These are phyloP conservation scores for Pleoardoris graminearum DNA, from an alignment of 2,329 filamentous ascomycete genomes.

Conservation along the genomic window DNA sequence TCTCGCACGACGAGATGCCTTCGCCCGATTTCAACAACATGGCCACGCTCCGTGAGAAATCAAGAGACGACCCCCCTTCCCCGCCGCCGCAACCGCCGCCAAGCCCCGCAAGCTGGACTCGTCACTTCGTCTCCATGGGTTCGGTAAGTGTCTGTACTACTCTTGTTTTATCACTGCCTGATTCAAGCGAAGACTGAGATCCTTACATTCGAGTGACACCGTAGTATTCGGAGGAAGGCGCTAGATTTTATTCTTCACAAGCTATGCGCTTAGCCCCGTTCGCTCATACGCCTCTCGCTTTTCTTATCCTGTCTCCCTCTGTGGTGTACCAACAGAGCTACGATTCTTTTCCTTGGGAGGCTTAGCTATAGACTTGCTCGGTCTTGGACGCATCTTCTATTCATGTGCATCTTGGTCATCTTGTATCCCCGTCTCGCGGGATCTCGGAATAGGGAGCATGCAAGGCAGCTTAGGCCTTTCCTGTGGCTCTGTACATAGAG, in stretches of 20 bases:
- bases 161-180: background rate
- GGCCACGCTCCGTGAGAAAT: conserved; percentile 22
- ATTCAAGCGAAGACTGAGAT: conserved; percentile 3
- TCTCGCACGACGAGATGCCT: background rate
- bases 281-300: background rate
- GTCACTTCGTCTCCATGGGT: conserved; percentile 8
- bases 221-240: conserved; percentile 5
- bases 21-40: conserved; percentile 5
- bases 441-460: conserved; percentile 9
- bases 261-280: no score
- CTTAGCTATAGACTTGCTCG: conserved; percentile 8
- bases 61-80: conserved; percentile 45
- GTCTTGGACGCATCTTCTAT: conserved; percentile 8
- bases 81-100: conserved; percentile 47
- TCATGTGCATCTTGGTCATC: conserved; percentile 11
- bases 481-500: conserved; percentile 6
- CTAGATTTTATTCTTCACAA: background rate
- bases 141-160: conserved; percentile 15
- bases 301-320: background rate
- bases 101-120: conserved; percentile 41
- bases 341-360: conserved; percentile 11
- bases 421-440: conserved; percentile 8
- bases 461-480: conserved; percentile 13
- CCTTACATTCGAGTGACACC: background rate
- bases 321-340: conserved; percentile 9